These are phyloP conservation scores for Globisporangium cylindrosporum DNA, from an alignment of 352 stramenopile species.

Conservation along the genomic window DNA sequence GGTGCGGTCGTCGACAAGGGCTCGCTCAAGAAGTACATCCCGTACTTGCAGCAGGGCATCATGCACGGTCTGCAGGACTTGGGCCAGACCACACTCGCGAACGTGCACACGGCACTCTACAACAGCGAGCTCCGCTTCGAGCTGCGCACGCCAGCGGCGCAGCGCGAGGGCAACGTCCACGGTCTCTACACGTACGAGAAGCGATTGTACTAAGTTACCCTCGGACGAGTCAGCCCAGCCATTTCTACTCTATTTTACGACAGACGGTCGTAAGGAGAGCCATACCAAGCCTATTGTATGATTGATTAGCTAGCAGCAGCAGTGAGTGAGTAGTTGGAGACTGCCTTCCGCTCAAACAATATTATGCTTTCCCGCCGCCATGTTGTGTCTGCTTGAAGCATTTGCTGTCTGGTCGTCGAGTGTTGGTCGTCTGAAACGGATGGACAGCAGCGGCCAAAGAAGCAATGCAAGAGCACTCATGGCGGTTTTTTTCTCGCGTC, in stretches of 20 bases:
- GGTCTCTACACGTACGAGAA: slow-evolving; percentile 98
- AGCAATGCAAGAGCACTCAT: slow-evolving; percentile 11
- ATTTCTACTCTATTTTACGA: slow-evolving; percentile 9
- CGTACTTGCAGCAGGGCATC: slow-evolving; percentile 98
- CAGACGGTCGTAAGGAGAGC: neutral
- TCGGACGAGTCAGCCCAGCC: neutral
- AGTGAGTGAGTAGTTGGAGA: neutral
- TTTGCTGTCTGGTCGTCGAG: neutral
- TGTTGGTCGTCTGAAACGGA: slow-evolving; percentile 5
- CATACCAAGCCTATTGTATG: slow-evolving; percentile 1
- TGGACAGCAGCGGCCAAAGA: neutral
- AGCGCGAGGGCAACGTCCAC: slow-evolving; percentile 99
- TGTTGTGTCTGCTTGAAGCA: slow-evolving; percentile 1
- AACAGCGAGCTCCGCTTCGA: slow-evolving; percentile 93
- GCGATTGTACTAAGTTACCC: slow-evolving; percentile 66
- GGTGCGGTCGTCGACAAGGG: slow-evolving; percentile 99
- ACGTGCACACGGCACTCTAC: slow-evolving; percentile 82
- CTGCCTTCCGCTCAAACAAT: slow-evolving; percentile 2
- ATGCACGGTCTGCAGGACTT: slow-evolving; percentile 98
- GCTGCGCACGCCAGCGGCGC: slow-evolving; percentile 97
- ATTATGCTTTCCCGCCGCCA: slow-evolving; percentile 16
- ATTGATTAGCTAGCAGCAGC: neutral
- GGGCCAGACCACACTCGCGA: slow-evolving; percentile 89
- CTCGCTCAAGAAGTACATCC: slow-evolving; percentile 98
- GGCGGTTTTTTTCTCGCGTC: slow-evolving; percentile 11